Evolutionary conservation across 2,329 filamentous ascomycete genomes (phyloP).

Genomic region (Talaromyces atroroseus): DNA sequence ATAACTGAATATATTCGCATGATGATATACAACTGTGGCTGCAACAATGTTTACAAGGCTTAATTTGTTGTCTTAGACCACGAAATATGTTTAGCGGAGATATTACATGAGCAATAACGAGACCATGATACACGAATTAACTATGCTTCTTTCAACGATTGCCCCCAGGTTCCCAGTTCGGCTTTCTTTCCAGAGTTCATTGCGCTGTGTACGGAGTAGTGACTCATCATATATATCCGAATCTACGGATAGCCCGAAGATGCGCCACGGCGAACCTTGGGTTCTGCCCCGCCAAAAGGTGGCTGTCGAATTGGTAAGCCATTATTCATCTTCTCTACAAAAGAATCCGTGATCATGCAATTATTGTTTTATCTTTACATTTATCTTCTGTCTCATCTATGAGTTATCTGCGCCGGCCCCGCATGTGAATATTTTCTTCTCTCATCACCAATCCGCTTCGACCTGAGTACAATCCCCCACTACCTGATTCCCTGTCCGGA

Average conservation of each 20-base stretch:
- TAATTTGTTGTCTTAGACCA: not conserved
- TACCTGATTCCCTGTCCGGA: not conserved
- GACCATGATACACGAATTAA: slow-evolving; percentile 1
- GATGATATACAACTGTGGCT: not conserved
- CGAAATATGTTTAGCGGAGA: not conserved
- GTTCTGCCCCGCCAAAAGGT: not conserved
- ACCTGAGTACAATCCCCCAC: not conserved
- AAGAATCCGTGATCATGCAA: not conserved
- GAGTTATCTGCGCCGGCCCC: not conserved
- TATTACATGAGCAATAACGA: not conserved
- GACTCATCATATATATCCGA: not conserved
- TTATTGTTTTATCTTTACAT: not conserved
- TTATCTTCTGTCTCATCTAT: not conserved
- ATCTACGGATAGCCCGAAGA: not conserved
- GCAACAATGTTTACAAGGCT: not conserved
- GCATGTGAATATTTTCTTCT: not conserved
- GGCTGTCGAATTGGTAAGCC: not conserved
- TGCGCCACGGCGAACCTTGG: no score
- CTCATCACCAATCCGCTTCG: not conserved
- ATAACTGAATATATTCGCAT: not conserved
- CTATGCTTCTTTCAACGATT: not conserved
- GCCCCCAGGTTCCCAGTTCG: not conserved
- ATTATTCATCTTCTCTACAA: not conserved
- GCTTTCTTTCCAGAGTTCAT: no score
- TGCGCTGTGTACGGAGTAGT: no score